Evolutionary conservation across 805 yeast genomes (phyloP), one percentile per base, ranked within the genome.

Genomic region (Clavispora santaluciae): DNA sequence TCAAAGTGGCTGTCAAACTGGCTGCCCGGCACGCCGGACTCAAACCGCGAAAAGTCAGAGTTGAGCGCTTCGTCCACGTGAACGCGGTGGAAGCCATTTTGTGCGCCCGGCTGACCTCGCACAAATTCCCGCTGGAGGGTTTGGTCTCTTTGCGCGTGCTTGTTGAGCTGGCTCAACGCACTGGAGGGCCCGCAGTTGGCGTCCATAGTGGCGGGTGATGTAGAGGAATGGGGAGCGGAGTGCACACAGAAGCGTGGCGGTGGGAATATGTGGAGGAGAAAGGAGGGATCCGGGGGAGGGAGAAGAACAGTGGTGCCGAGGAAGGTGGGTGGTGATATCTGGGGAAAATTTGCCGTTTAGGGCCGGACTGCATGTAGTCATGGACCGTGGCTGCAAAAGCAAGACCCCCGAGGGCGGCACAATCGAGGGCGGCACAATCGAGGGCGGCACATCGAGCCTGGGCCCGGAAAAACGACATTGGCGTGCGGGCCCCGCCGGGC

Each of bases 161-260:
- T 62, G 15, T 67, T 49, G 28, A 73, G 55, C 54, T 67, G 70
- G 46, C 59, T 59, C 25, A 73, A 51, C 11, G 78, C 76, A 44
- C 64, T 72, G 4, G 68, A 56, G 3, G 73, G 73, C 18, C 76
- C 73, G 58, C 79, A 74, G 30, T 61, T 62, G 15, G 71, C 62
- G 43, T 66, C 66, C 66, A 60, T 63, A 8, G 11, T 43, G 29
- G n/a, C n/a, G n/a, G n/a, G n/a, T n/a, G n/a, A n/a, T n/a, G n/a
- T n/a, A n/a, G n/a, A n/a, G n/a, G n/a, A n/a, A n/a, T n/a, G n/a
- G n/a, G n/a, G n/a, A n/a, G n/a, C n/a, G n/a, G n/a, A n/a, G n/a
- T n/a, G n/a, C n/a, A n/a, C n/a, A n/a, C n/a, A n/a, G n/a, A n/a
- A n/a, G n/a, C n/a, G n/a, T n/a, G n/a, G n/a, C n/a, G n/a, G n/a